Conservation (phyloP, 805 yeast genomes). For the Spathaspora arborariae region DNA sequence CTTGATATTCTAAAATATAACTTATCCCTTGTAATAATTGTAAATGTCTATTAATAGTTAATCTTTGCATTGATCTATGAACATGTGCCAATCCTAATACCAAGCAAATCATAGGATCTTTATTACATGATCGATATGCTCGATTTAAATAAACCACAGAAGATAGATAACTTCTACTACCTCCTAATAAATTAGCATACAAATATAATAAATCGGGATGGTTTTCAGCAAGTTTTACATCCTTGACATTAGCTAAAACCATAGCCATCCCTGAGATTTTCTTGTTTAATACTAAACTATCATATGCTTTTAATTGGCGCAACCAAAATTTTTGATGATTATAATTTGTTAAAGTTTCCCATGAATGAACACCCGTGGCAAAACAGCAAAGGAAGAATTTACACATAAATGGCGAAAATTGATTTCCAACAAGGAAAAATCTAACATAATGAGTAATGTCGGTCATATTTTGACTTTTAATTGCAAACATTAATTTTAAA, state of each 20-base stretch:
- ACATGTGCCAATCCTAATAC: slow-evolving; percentile 75
- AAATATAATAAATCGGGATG: slow-evolving; percentile 71
- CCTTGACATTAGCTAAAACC: slow-evolving; percentile 51
- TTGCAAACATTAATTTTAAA: slow-evolving; percentile 61
- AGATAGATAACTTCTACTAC: slow-evolving; percentile 79
- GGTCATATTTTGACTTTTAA: slow-evolving; percentile 45
- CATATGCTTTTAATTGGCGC: slow-evolving; percentile 87
- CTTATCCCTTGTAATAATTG: slow-evolving; percentile 87
- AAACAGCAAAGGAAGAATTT: slow-evolving; percentile 66
- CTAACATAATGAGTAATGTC: slow-evolving; percentile 57
- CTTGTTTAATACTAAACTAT: slow-evolving; percentile 52
- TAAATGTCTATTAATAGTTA: slow-evolving; percentile 78
- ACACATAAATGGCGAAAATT: slow-evolving; percentile 68
- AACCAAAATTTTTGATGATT: slow-evolving; percentile 87
- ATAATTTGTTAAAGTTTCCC: slow-evolving; percentile 64
- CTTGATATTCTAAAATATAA: slow-evolving; percentile 68
- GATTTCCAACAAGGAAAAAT: slow-evolving; percentile 59
- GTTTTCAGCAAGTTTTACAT: slow-evolving; percentile 31
- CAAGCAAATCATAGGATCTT: slow-evolving; percentile 78
- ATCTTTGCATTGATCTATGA: slow-evolving; percentile 89
- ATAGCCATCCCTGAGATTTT: slow-evolving; percentile 78
- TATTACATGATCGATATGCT: slow-evolving; percentile 60
- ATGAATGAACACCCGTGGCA: slow-evolving; percentile 55
- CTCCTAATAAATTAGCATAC: slow-evolving; percentile 76
- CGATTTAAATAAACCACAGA: slow-evolving; percentile 74